Percentiles rank a stretch among this genome's conserved stretches.
Conservation (phyloP, 1,139 yeast genomes). For the Debaryomyces udenii region DNA sequence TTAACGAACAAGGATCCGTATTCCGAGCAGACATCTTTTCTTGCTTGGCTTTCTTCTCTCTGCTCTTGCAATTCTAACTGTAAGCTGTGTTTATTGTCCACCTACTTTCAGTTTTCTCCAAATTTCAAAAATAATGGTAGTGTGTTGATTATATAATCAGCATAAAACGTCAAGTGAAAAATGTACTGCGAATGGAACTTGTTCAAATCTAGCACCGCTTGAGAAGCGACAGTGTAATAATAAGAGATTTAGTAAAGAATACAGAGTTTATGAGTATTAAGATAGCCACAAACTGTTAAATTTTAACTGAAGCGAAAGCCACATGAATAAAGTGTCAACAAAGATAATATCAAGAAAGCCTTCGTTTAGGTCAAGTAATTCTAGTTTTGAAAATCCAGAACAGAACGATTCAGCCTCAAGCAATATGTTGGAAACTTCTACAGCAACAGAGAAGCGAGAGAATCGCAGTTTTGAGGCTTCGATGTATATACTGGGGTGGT, state of each 20-base stretch:
- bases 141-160: slow-evolving; percentile 6
- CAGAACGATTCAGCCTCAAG: not conserved
- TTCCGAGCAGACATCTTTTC: slow-evolving; percentile 17
- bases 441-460: slow-evolving; percentile 1
- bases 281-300: not conserved
- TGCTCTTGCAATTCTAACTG: not conserved
- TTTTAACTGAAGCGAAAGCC: not conserved
- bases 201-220: too few relatives aligned
- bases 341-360: slow-evolving; percentile 7
- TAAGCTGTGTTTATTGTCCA: not conserved
- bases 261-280: too few relatives aligned
- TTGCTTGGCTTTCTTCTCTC: slow-evolving; percentile 1
- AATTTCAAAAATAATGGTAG: not conserved
- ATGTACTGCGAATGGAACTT: not conserved
- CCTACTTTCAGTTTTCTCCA: slow-evolving; percentile 1
- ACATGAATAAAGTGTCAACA: not conserved
- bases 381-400: slow-evolving; percentile 2
- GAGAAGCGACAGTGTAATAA: too few relatives aligned
- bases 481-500: slow-evolving; percentile 50
- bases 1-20: slow-evolving; percentile 37
- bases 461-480: slow-evolving; percentile 17
- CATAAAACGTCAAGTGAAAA: not conserved
- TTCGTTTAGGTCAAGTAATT: slow-evolving; percentile 5
- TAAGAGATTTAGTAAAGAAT: too few relatives aligned
- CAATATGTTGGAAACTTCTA: not conserved